Conservation (phyloP, 176 grass and related monocot genomes). For the Puccinellia tenuiflora region DNA sequence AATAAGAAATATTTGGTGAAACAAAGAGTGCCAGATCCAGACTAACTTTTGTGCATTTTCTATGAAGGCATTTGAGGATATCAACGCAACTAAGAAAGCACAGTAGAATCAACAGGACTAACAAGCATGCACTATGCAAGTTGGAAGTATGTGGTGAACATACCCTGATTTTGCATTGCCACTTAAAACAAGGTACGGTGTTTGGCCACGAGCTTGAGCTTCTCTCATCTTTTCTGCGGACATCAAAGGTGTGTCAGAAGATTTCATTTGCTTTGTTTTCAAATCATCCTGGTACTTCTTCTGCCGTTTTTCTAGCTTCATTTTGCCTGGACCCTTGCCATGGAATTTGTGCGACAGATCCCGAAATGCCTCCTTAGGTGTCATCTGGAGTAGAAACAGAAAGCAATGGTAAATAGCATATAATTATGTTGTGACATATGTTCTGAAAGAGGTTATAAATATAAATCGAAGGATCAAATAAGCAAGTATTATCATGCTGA, state of each 20-base stretch:
- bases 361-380: conserved; percentile 84
- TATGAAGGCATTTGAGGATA: background rate
- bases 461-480: background rate
- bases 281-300: conserved; percentile 82
- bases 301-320: conserved; percentile 76
- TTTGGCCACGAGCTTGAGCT: conserved; percentile 64
- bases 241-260: too few relatives aligned
- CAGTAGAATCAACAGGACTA: background rate
- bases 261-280: conserved; percentile 79
- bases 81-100: background rate
- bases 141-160: too few relatives aligned
- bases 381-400: conserved; percentile 47
- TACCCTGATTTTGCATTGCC: conserved; percentile 83
- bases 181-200: conserved; percentile 78
- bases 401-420: conserved; percentile 4
- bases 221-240: conserved; percentile 88
- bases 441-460: background rate
- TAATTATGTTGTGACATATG: background rate
- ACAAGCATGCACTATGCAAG: background rate
- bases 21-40: background rate
- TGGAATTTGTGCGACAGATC: conserved; percentile 87
- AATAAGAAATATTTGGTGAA: too few relatives aligned
- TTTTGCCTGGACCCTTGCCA: conserved; percentile 88
- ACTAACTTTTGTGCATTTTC: background rate
- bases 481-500: background rate